Percentiles rank a stretch among this genome's conserved stretches.
Conservation (phyloP, 192 early-diverging fungal species). For the Umbelopsis ramanniana region DNA sequence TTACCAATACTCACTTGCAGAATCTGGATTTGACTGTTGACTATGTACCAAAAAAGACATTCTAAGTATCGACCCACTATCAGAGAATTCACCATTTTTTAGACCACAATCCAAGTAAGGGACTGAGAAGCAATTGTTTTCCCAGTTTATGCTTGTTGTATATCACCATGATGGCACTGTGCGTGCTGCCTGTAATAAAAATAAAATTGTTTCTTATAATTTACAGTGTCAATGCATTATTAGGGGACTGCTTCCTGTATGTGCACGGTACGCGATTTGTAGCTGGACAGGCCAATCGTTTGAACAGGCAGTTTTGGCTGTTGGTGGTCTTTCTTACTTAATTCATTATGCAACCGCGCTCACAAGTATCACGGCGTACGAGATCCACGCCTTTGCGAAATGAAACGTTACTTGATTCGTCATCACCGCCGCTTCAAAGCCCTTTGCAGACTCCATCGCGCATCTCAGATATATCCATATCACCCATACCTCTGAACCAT, state of each 20-base stretch:
- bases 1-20: conserved; percentile 80
- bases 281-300: neutral
- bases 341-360: conserved; percentile 8
- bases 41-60: conserved; percentile 51
- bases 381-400: conserved; percentile 17
- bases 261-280: neutral
- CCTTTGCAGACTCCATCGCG: conserved; percentile 17
- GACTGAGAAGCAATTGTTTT: neutral
- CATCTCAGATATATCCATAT: conserved; percentile 11
- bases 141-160: neutral
- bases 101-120: neutral
- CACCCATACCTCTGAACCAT: conserved; percentile 13
- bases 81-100: neutral
- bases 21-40: conserved; percentile 78
- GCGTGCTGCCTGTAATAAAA: neutral
- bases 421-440: conserved; percentile 9
- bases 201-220: neutral
- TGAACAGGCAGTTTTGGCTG: no score
- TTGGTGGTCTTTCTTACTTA: neutral
- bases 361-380: conserved; percentile 19
- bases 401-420: conserved; percentile 7
- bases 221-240: neutral
- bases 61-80: neutral
- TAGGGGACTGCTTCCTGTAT: conserved; percentile 5
- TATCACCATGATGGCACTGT: neutral